phyloP scores from a whole-genome alignment of 2,329 filamentous ascomycete species.

The Pyrenochaeta sp. region DNA sequence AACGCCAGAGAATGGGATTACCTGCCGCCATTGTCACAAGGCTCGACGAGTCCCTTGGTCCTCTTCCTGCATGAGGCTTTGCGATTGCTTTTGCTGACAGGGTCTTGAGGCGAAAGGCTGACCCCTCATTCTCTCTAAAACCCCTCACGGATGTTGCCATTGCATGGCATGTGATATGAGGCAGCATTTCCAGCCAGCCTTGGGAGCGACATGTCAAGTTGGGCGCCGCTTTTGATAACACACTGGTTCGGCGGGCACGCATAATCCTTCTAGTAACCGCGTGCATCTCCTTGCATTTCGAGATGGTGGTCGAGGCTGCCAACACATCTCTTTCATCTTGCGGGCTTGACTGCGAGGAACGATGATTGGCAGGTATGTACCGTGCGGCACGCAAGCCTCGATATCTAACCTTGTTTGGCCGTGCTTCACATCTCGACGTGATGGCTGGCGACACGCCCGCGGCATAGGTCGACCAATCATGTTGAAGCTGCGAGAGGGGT shows the following conservation, averaged over 20 bases:
- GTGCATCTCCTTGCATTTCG: conserved; percentile 1
- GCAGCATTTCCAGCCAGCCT: conserved; percentile 6
- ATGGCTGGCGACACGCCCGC: conserved; percentile 6
- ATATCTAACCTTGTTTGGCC: conserved; percentile 8
- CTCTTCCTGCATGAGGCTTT: conserved; percentile 2
- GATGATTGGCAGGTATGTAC: conserved; percentile 13
- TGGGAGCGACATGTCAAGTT: not conserved
- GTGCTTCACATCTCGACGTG: not conserved
- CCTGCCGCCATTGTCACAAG: conserved; percentile 4
- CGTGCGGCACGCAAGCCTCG: conserved; percentile 14
- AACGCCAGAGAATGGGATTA: conserved; percentile 1
- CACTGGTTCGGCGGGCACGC: conserved; percentile 2
- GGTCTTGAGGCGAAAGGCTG: conserved; percentile 2
- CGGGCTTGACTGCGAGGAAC: conserved; percentile 5
- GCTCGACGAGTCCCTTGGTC: conserved; percentile 5
- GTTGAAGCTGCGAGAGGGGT: not conserved
- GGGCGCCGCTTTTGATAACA: conserved; percentile 1
- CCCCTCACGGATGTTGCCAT: conserved; percentile 3
- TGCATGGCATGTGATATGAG: conserved; percentile 6
- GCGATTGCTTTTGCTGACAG: conserved; percentile 13
- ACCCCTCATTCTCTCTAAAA: not conserved
- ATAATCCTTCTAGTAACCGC: conserved; percentile 1
- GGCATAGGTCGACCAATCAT: conserved; percentile 8
- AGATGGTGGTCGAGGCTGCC: conserved; percentile 16
- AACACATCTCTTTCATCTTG: conserved; percentile 11